These are phyloP conservation scores for Chaetomium sp. DNA, from an alignment of 2,329 filamentous ascomycete genomes.

Conservation along the genomic window DNA sequence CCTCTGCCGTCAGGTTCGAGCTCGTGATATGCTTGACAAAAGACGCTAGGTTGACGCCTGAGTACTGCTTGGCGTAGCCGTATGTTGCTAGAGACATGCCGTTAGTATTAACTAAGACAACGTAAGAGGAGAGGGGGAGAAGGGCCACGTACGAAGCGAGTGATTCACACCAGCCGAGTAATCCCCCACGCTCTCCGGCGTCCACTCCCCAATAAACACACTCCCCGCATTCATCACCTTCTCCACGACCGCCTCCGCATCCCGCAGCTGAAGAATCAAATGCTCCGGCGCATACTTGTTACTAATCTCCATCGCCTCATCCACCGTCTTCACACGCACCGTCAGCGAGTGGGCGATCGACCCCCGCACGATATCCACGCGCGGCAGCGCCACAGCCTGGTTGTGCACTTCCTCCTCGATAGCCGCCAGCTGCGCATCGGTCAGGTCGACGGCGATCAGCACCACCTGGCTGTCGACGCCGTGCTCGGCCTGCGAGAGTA, in stretches of 20 bases:
- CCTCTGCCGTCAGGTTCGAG: slow-evolving; percentile 79
- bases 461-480: slow-evolving; percentile 95
- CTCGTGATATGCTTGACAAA: slow-evolving; percentile 98
- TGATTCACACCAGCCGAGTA: slow-evolving; percentile 98
- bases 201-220: slow-evolving; percentile 94
- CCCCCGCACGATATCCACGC: slow-evolving; percentile 87
- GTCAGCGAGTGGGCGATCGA: slow-evolving; percentile 89
- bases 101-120: not conserved
- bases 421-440: slow-evolving; percentile 63
- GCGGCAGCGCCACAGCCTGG: slow-evolving; percentile 79
- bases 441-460: slow-evolving; percentile 75
- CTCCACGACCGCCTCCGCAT: slow-evolving; percentile 68
- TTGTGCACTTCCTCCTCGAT: slow-evolving; percentile 88
- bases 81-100: slow-evolving; percentile 66
- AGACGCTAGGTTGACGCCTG: slow-evolving; percentile 89
- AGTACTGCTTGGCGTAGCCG: slow-evolving; percentile 97
- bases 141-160: slow-evolving; percentile 70
- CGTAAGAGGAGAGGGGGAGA: not conserved
- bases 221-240: slow-evolving; percentile 89
- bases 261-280: slow-evolving; percentile 79
- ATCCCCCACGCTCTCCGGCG: slow-evolving; percentile 93
- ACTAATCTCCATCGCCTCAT: slow-evolving; percentile 73
- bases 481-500: slow-evolving; percentile 93
- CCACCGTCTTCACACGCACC: slow-evolving; percentile 63
- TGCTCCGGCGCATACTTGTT: slow-evolving; percentile 97